Conservation (phyloP, 176 grass and related monocot species). For the Stipa capillata region DNA sequence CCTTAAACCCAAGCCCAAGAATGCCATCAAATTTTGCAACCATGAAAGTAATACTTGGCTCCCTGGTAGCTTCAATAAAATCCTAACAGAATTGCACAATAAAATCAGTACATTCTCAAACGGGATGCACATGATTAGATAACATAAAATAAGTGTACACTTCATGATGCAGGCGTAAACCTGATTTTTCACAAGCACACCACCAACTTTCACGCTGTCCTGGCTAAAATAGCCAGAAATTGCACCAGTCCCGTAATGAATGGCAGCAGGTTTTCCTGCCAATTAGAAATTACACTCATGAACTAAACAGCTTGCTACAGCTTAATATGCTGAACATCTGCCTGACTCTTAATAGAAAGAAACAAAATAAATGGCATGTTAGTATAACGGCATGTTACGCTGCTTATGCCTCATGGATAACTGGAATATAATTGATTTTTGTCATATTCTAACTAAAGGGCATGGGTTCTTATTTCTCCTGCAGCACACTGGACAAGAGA, state of each 20-base stretch:
- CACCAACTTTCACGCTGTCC: conserved; percentile 66
- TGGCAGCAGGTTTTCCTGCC: conserved; percentile 55
- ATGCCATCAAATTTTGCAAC: conserved; percentile 81
- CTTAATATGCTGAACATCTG: background rate
- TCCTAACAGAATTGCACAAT: conserved; percentile 16
- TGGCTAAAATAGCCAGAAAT: conserved; percentile 67
- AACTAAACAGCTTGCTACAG: background rate
- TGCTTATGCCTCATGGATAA: background rate
- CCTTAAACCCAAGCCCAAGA: conserved; percentile 83
- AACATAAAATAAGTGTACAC: background rate
- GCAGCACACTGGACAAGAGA: background rate
- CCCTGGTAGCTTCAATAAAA: conserved; percentile 74
- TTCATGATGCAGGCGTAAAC: conserved; percentile 17
- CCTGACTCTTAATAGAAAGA: background rate
- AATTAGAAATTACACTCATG: background rate
- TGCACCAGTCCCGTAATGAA: conserved; percentile 69
- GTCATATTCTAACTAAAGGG: background rate
- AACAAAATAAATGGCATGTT: no score
- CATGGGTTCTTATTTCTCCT: background rate
- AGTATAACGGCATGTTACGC: background rate
- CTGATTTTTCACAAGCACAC: conserved; percentile 68
- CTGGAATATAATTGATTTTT: background rate
- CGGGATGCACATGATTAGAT: background rate
- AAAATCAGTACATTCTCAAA: conserved; percentile 4
- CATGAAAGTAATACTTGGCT: conserved; percentile 62